phyloP scores from a whole-genome alignment of 495 filamentous ascomycete genomes.

The Hapsidospora chrysogenum region DNA sequence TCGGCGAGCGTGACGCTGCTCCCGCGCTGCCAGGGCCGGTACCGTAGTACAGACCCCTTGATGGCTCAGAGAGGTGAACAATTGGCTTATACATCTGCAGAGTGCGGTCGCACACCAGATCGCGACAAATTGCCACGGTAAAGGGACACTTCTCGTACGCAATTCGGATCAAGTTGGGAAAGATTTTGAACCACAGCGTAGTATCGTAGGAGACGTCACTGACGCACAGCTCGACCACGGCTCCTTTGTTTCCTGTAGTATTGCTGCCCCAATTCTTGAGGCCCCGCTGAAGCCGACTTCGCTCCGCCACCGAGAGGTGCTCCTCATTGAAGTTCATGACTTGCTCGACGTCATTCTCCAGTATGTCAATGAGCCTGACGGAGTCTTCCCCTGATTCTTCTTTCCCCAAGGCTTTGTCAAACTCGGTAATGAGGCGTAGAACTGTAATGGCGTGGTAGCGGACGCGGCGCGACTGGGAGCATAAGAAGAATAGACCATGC shows the following conservation, averaged over 20 bases:
- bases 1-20: constrained; percentile 38
- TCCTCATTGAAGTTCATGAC: constrained; percentile 90
- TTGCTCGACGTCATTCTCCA: constrained; percentile 75
- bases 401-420: constrained; percentile 76
- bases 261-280: constrained; percentile 38
- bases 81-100: constrained; percentile 84
- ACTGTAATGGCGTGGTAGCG: constrained; percentile 84
- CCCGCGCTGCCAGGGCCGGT: constrained; percentile 25
- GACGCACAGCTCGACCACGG: constrained; percentile 82
- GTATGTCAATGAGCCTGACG: constrained; percentile 66
- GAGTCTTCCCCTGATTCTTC: constrained; percentile 28
- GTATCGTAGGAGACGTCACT: constrained; percentile 92
- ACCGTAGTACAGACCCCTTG: constrained; percentile 40
- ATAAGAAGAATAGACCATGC: constrained; percentile 95
- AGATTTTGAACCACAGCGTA: constrained; percentile 92
- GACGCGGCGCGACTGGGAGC: constrained; percentile 82
- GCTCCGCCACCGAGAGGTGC: constrained; percentile 77
- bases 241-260: constrained; percentile 52
- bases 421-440: constrained; percentile 79
- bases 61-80: constrained; percentile 55
- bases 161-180: constrained; percentile 84
- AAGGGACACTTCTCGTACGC: constrained; percentile 83
- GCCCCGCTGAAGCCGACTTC: constrained; percentile 81
- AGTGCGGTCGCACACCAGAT: constrained; percentile 80
- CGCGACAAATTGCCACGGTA: constrained; percentile 74